Conservation (phyloP, 108 stramenopile species). For the Nitzschia inconspicua region DNA sequence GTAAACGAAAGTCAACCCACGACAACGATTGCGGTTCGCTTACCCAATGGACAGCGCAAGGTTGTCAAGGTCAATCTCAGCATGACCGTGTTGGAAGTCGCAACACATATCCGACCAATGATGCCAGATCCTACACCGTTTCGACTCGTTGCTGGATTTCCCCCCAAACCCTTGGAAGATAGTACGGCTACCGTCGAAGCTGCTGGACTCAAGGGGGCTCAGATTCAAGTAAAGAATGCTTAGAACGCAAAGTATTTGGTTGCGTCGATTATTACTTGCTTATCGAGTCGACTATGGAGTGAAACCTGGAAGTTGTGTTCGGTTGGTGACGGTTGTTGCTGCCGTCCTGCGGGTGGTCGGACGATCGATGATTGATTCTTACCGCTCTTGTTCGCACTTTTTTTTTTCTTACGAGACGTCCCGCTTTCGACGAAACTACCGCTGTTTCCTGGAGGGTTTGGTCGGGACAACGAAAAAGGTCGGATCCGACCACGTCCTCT, state of each 20-base stretch:
- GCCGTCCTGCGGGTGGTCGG: no score
- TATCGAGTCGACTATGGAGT: no score
- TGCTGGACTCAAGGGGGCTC: slow-evolving; percentile 74
- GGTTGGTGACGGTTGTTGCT: no score
- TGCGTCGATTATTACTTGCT: no score
- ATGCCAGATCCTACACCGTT: slow-evolving; percentile 21
- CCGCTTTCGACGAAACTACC: no score
- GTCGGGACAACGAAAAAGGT: no score
- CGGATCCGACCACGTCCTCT: no score
- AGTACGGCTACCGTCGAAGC: slow-evolving; percentile 50
- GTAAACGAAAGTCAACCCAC: slow-evolving; percentile 43
- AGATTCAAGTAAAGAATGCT: slow-evolving; percentile 59
- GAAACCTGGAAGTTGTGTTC: no score
- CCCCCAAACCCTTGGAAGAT: slow-evolving; percentile 62
- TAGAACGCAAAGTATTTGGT: slow-evolving; percentile 21
- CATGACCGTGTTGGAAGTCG: slow-evolving; percentile 44
- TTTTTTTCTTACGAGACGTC: no score
- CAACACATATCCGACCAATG: slow-evolving; percentile 35
- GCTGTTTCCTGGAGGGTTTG: no score
- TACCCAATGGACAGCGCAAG: slow-evolving; percentile 62
- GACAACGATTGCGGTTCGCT: slow-evolving; percentile 69
- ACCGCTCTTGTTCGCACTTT: no score
- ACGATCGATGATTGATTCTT: no score
- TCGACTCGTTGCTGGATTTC: slow-evolving; percentile 70
- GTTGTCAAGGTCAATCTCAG: slow-evolving; percentile 52